Percentiles rank a stretch among this genome's conserved stretches.
Evolutionary conservation across 768 basidiomycete genomes (phyloP).

Genomic region (Chlorophyllum brunneum): DNA sequence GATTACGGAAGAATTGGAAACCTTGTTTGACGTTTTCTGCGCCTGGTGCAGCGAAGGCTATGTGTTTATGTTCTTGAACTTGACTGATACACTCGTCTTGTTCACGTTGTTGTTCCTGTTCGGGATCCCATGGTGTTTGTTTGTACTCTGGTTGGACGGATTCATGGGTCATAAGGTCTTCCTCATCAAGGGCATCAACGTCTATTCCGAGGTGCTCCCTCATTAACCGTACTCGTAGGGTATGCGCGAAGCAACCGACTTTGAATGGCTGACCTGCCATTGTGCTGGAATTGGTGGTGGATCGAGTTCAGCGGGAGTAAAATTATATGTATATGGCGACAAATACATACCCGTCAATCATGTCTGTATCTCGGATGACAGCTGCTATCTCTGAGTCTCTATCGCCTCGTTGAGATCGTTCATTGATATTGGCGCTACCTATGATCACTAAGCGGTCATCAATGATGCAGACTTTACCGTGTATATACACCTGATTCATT

Average conservation of each 20-base stretch:
- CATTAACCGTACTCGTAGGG: conserved; percentile 91
- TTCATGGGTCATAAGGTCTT: conserved; percentile 56
- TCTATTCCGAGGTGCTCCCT: conserved; percentile 94
- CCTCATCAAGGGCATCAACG: conserved; percentile 83
- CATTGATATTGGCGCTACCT: conserved; percentile 97
- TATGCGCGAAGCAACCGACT: conserved; percentile 97
- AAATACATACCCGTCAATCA: conserved; percentile 70
- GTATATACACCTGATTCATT: conserved; percentile 72
- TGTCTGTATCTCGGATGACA: conserved; percentile 93
- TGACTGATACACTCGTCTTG: conserved; percentile 38
- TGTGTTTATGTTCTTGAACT: conserved; percentile 28
- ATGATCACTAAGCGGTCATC: conserved; percentile 95
- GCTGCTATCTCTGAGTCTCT: conserved; percentile 94
- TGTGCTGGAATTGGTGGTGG: conserved; percentile 47
- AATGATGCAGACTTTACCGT: conserved; percentile 85
- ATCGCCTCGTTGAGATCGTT: conserved; percentile 92
- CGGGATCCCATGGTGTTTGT: conserved; percentile 70
- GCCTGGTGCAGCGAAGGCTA: conserved; percentile 31
- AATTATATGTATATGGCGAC: no score
- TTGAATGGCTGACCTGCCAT: conserved; percentile 95
- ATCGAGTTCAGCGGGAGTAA: no score
- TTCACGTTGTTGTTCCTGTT: conserved; percentile 56
- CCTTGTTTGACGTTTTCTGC: conserved; percentile 48
- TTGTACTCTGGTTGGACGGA: conserved; percentile 47
- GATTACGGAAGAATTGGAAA: conserved; percentile 16